Conservation (phyloP, 768 basidiomycete species). For the Pisolithus tinctorius region DNA sequence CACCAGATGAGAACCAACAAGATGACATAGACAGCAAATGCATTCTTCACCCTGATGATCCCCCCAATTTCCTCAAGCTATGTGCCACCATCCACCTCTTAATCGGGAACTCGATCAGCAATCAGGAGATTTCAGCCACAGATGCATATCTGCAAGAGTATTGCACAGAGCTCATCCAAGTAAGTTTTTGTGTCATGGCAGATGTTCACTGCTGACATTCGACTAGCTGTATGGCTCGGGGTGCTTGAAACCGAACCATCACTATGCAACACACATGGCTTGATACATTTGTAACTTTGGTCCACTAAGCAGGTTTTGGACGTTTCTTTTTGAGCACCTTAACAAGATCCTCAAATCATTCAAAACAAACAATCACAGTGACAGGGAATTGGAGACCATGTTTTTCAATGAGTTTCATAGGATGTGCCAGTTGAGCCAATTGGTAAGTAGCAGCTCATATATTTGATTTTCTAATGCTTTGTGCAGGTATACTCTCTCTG, state of each 20-base stretch:
- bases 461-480: too few species aligned
- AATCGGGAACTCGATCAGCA: neutral
- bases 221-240: neutral
- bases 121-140: neutral
- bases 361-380: slow-evolving; percentile 26
- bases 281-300: too few species aligned
- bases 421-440: too few species aligned
- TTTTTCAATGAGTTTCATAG: slow-evolving; percentile 1
- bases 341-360: slow-evolving; percentile 8
- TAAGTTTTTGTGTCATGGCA: neutral
- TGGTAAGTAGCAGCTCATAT: too few species aligned
- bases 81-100: neutral
- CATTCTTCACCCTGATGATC: too few species aligned
- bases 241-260: slow-evolving; percentile 2
- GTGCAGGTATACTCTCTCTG: too few species aligned
- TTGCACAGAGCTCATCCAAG: neutral
- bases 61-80: too few species aligned
- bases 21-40: too few species aligned
- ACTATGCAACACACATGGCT: too few species aligned
- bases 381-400: slow-evolving; percentile 23
- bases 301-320: too few species aligned
- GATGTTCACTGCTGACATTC: neutral
- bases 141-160: neutral
- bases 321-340: too few species aligned
- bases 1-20: too few species aligned